These are phyloP conservation scores for Metschnikowia borealis DNA, from an alignment of 805 yeast species.

Conservation along the genomic window DNA sequence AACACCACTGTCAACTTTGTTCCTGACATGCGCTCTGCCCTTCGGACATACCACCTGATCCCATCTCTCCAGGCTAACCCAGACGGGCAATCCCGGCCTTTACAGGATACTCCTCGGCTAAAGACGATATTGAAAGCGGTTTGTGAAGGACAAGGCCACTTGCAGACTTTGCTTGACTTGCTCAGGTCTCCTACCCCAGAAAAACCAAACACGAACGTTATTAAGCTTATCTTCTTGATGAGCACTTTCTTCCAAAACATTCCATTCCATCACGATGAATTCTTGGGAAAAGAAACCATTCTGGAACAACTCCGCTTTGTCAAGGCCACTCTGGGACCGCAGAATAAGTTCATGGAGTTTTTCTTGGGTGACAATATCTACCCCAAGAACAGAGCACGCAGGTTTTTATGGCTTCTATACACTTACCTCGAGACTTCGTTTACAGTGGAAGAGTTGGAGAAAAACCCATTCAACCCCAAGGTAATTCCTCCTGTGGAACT, in stretches of 20 bases:
- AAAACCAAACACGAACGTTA: constrained; percentile 54
- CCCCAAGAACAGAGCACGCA: constrained; percentile 62
- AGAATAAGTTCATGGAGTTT: constrained; percentile 62
- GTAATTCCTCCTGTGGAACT: constrained; percentile 35
- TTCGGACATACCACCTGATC: constrained; percentile 89
- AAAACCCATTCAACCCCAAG: constrained; percentile 55
- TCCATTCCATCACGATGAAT: constrained; percentile 28
- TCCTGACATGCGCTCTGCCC: constrained; percentile 90
- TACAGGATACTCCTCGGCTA: constrained; percentile 92
- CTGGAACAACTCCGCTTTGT: constrained; percentile 7
- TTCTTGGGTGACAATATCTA: constrained; percentile 59
- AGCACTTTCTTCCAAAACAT: constrained; percentile 60
- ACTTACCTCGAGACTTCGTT: constrained; percentile 74
- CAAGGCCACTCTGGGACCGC: constrained; percentile 12
- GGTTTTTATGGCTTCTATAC: constrained; percentile 81
- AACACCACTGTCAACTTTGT: constrained; percentile 94
- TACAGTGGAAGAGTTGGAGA: constrained; percentile 43
- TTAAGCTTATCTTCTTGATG: constrained; percentile 70
- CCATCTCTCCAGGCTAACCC: constrained; percentile 80
- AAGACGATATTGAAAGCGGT: constrained; percentile 87
- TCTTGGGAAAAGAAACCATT: constrained; percentile 8
- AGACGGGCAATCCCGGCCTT: constrained; percentile 53
- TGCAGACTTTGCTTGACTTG: constrained; percentile 47
- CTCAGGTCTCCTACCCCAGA: constrained; percentile 25
- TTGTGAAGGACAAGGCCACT: constrained; percentile 61